Evolutionary conservation across 208 protist species (phyloP).

Genomic region (Leishmania major): DNA sequence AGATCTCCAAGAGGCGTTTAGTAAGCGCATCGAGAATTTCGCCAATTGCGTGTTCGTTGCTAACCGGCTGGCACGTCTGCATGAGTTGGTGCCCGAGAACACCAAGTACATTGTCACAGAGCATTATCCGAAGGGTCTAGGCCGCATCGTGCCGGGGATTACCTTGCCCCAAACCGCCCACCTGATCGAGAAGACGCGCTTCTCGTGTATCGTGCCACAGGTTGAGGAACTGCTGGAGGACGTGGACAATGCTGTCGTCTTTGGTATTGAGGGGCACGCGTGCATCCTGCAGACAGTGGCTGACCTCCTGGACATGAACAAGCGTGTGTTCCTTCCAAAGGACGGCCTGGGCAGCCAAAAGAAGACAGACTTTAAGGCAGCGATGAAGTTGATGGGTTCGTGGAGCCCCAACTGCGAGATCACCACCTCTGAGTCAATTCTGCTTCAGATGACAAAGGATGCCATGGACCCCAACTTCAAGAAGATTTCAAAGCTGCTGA

Average conservation of each 20-base stretch:
- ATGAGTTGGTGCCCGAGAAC: conserved; percentile 50
- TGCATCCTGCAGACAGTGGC: conserved; percentile 80
- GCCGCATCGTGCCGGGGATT: conserved; percentile 63
- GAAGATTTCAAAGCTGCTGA: conserved; percentile 54
- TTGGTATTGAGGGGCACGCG: conserved; percentile 84
- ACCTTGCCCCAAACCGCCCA: conserved; percentile 47
- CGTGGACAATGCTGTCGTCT: conserved; percentile 70
- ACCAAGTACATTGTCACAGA: conserved; percentile 83
- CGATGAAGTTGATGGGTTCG: conserved; percentile 60
- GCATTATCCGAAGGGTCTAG: conserved; percentile 83
- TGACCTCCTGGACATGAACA: conserved; percentile 74
- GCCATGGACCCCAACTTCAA: conserved; percentile 77
- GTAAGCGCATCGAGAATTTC: conserved; percentile 63
- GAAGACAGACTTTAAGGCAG: conserved; percentile 53
- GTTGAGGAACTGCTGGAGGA: conserved; percentile 50
- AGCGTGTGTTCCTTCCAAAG: conserved; percentile 61
- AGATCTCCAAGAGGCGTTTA: conserved; percentile 76
- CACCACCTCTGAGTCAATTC: conserved; percentile 70
- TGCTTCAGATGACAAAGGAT: conserved; percentile 74
- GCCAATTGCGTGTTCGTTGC: conserved; percentile 77
- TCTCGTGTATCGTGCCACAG: conserved; percentile 59
- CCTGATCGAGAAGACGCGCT: conserved; percentile 57
- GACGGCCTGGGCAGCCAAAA: conserved; percentile 84
- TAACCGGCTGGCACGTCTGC: conserved; percentile 63
- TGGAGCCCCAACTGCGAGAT: conserved; percentile 65